Conservation (phyloP, 345 rosid genomes). For the Clarkia xantiana region DNA sequence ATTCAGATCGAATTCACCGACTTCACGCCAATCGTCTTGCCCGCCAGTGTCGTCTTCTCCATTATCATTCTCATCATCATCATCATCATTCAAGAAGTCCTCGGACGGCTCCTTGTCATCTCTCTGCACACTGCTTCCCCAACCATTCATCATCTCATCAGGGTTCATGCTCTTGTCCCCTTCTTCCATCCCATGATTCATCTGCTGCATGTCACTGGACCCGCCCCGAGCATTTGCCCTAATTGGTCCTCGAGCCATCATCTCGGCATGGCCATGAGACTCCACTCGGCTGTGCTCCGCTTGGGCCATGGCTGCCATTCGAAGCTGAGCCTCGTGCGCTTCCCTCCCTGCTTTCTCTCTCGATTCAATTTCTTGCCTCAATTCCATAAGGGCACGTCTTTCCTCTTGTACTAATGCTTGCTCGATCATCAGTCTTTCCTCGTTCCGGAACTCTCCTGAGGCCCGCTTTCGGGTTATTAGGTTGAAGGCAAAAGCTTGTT, state of each 20-base stretch:
- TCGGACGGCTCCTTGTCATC: slow-evolving; percentile 85
- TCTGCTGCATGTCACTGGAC: slow-evolving; percentile 22
- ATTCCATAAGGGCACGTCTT: slow-evolving; percentile 36
- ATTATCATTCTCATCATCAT: slow-evolving; percentile 62
- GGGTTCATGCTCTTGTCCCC: slow-evolving; percentile 39
- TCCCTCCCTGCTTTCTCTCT: slow-evolving; percentile 72
- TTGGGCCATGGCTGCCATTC: slow-evolving; percentile 56
- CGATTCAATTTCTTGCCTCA: slow-evolving; percentile 52
- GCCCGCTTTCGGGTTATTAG: slow-evolving; percentile 49
- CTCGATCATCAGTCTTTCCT: slow-evolving; percentile 76
- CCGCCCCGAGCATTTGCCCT: slow-evolving; percentile 42
- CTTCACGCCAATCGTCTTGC: slow-evolving; percentile 57
- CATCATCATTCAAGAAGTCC: slow-evolving; percentile 71
- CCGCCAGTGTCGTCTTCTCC: slow-evolving; percentile 47
- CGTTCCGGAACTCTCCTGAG: slow-evolving; percentile 53
- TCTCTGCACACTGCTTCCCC: slow-evolving; percentile 54
- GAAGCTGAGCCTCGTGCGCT: slow-evolving; percentile 50
- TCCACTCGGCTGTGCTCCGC: slow-evolving; percentile 61
- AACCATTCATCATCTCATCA: slow-evolving; percentile 83
- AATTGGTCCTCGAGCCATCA: slow-evolving; percentile 28
- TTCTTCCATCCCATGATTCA: slow-evolving; percentile 60
- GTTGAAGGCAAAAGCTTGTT: slow-evolving; percentile 71
- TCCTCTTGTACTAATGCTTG: slow-evolving; percentile 65
- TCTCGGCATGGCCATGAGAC: slow-evolving; percentile 19
- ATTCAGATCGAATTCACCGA: slow-evolving; percentile 72